Percentiles rank a stretch among this genome's conserved stretches.
Evolutionary conservation across 192 early-diverging fungal species (phyloP).

Genomic region (Coemansia sp.): DNA sequence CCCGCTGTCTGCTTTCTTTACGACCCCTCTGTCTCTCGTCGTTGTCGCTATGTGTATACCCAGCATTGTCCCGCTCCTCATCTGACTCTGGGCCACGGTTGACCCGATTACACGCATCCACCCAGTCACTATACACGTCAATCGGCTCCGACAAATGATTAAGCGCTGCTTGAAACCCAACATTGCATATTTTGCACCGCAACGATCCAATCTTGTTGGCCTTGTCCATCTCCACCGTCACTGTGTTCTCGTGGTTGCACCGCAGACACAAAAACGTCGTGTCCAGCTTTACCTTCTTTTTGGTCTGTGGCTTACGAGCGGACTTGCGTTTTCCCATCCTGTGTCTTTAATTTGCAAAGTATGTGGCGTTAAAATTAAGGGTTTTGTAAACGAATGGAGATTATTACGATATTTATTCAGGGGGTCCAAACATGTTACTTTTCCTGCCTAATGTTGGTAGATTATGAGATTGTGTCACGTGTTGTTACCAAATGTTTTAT

Average conservation of each 20-base stretch:
- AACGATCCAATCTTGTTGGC: constrained; percentile 68
- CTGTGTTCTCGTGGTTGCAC: constrained; percentile 84
- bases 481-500: too few species aligned
- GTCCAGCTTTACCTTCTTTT: constrained; percentile 66
- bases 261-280: constrained; percentile 78
- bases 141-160: constrained; percentile 72
- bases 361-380: too few species aligned
- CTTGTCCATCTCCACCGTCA: constrained; percentile 72
- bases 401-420: too few species aligned
- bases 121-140: constrained; percentile 90
- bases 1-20: background rate
- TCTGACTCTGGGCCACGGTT: background rate
- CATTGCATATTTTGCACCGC: constrained; percentile 76
- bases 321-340: constrained; percentile 30
- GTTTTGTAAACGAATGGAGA: too few species aligned
- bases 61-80: background rate
- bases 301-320: constrained; percentile 67
- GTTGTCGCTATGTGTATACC: background rate
- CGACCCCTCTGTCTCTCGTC: background rate
- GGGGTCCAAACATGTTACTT: too few species aligned
- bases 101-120: constrained; percentile 78
- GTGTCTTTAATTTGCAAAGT: too few species aligned
- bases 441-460: too few species aligned
- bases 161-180: constrained; percentile 69
- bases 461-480: too few species aligned